Evolutionary conservation across 331 rosid genomes (phyloP).

Genomic region (Erythrophleum ivorense): DNA sequence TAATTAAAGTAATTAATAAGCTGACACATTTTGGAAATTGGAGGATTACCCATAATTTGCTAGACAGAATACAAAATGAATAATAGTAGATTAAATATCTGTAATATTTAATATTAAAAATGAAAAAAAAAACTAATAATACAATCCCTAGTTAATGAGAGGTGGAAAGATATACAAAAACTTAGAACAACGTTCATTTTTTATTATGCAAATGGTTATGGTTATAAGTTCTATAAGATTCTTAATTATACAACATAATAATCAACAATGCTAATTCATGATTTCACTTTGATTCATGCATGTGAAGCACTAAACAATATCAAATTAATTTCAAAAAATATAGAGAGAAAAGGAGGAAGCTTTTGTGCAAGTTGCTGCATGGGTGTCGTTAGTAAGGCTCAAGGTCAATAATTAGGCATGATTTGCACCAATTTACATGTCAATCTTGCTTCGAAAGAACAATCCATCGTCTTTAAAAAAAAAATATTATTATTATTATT

Average conservation of each 20-base stretch:
- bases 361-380: constrained; percentile 42
- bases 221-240: constrained; percentile 38
- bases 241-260: constrained; percentile 16
- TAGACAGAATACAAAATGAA: background rate
- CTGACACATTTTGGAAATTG: no score
- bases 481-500: background rate
- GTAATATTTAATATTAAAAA: background rate
- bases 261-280: background rate
- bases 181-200: no score
- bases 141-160: no score
- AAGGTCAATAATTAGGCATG: constrained; percentile 36
- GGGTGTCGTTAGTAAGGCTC: constrained; percentile 3
- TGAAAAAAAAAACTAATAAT: background rate
- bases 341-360: constrained; percentile 1
- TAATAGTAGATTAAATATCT: background rate
- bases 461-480: background rate
- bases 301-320: constrained; percentile 23
- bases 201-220: background rate
- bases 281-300: constrained; percentile 26
- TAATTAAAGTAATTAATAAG: no score
- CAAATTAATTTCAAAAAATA: constrained; percentile 1
- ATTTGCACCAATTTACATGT: constrained; percentile 28
- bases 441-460: background rate
- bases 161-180: no score
- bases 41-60: no score